Evolutionary conservation across 2,329 filamentous ascomycete genomes (phyloP), one percentile per base, ranked within the genome.

Genomic region (Corinectria fuckeliana): DNA sequence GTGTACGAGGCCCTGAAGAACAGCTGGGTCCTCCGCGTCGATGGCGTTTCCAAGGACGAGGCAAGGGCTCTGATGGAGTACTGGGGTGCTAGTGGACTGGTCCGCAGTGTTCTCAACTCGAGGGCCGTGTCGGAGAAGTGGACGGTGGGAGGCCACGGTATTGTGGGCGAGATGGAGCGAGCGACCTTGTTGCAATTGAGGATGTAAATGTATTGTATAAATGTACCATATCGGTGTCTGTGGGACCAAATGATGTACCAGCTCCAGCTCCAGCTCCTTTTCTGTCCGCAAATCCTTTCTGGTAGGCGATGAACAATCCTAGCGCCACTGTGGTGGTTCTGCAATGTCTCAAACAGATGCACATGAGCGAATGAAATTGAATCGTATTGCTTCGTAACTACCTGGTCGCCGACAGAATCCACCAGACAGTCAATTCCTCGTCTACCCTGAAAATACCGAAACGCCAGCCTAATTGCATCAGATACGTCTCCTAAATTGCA

Each of bases 41-140:
- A 84, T 39, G 90, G 91, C 8, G 71, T 97, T 66, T 89, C 81
- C 69, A 91, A 89, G 76, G 78, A 83, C 2, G 94, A 98, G 78
- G 88, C 91, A 10, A 85, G 89, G 60, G 84, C 87, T 1, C 81
- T 96, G 68, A 89, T 98, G 87, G 93, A 97, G 80, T 98, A 97
- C 79, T 98, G 94, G 82, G 93, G 92, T 5, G 87, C 86, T 32
- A 96, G 92, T 75, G 95, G 94, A 11, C 81, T 97, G 73, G 74
- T 96, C 72, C 85, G 91, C 64, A 81, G 85, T 61, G 82, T 80
- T 44, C 82, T 97, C 49, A 88, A 91, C 69, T 88, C 93, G 71
- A 80, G 80, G 63, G 82, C 84, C 62, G 89, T 97, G 32, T 82
- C 84, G 20, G 91, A 96, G 82, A 91, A 92, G 79, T 96, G 93